These are phyloP conservation scores for Millerozyma acaciae DNA, from an alignment of 805 yeast genomes.

Conservation along the genomic window DNA sequence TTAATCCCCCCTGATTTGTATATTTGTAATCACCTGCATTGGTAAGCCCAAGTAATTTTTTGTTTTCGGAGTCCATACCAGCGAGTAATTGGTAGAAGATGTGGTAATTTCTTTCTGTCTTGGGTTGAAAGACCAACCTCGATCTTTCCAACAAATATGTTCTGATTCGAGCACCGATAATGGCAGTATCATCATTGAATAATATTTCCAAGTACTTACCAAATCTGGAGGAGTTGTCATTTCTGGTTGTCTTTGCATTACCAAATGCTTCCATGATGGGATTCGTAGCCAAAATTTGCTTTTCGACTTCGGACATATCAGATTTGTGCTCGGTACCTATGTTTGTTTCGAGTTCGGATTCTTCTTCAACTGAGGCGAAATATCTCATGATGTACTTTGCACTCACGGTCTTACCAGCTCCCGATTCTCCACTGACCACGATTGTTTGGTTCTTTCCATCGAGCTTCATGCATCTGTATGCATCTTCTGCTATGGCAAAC, in stretches of 20 bases:
- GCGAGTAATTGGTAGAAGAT: constrained; percentile 85
- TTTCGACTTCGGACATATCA: constrained; percentile 88
- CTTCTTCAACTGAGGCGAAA: constrained; percentile 85
- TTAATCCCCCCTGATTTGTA: constrained; percentile 84
- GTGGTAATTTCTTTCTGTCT: constrained; percentile 89
- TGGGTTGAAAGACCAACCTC: constrained; percentile 89
- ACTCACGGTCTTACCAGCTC: constrained; percentile 97
- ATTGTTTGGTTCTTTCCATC: constrained; percentile 88
- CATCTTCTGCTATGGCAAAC: constrained; percentile 97
- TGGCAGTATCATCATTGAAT: constrained; percentile 69
- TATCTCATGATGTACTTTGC: constrained; percentile 98
- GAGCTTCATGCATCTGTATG: constrained; percentile 88
- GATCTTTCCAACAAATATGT: constrained; percentile 92
- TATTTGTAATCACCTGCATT: constrained; percentile 69
- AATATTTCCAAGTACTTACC: constrained; percentile 93
- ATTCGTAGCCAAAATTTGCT: constrained; percentile 91
- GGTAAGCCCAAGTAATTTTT: constrained; percentile 55
- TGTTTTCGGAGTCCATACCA: constrained; percentile 61
- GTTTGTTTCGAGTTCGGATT: constrained; percentile 27
- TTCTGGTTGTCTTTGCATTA: constrained; percentile 95
- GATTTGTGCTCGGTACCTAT: constrained; percentile 35
- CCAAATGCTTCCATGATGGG: constrained; percentile 98
- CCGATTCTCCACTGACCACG: constrained; percentile 96
- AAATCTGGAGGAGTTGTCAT: constrained; percentile 95
- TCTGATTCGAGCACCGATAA: constrained; percentile 91